These are phyloP conservation scores for Coix lacrymajobi DNA, from an alignment of 176 grass and related monocot genomes.

Conservation along the genomic window DNA sequence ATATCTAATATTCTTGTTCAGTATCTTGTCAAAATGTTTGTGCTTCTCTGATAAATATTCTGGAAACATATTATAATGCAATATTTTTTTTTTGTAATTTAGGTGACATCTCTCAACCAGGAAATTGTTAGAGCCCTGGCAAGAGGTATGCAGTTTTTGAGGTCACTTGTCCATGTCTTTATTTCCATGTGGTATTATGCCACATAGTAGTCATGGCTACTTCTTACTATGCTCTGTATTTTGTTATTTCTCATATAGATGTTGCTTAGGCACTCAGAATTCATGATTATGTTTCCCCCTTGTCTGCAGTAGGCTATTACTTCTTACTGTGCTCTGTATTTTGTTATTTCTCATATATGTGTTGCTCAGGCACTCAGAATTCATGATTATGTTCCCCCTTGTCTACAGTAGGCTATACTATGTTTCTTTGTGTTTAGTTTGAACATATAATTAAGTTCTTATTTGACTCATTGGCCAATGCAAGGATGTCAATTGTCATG, in stretches of 20 bases:
- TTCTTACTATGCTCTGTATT: neutral
- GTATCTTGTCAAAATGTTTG: constrained; percentile 2
- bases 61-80: constrained; percentile 4
- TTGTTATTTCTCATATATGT: neutral
- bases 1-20: constrained; percentile 3
- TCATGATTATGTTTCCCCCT: constrained; percentile 1
- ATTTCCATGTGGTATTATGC: neutral
- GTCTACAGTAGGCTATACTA: neutral
- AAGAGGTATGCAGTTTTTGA: constrained; percentile 53
- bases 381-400: constrained; percentile 1
- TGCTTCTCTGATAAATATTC: constrained; percentile 9
- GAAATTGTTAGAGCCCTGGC: constrained; percentile 93
- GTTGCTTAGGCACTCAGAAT: constrained; percentile 4
- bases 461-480: neutral
- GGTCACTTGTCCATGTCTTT: constrained; percentile 2
- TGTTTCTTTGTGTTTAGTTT: constrained; percentile 13
- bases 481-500: constrained; percentile 3
- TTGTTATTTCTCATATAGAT: neutral
- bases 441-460: neutral
- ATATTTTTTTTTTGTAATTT: neutral
- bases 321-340: neutral
- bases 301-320: neutral
- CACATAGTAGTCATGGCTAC: neutral
- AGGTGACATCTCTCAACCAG: constrained; percentile 98
- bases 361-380: constrained; percentile 1